Evolutionary conservation across 2,329 filamentous ascomycete genomes (phyloP).

Genomic region (Diplodia scrobiculata): DNA sequence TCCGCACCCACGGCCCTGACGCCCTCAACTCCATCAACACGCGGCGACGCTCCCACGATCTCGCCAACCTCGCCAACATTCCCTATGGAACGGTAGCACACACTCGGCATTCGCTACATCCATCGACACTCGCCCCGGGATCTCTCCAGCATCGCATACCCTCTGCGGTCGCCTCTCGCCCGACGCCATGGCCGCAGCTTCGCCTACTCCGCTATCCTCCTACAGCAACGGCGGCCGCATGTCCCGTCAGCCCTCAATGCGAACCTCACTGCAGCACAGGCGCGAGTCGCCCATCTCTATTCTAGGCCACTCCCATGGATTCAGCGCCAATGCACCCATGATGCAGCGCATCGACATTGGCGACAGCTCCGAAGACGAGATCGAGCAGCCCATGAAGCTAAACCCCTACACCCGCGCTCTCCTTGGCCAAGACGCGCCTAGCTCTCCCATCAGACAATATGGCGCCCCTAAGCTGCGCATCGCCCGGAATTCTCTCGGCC

Average conservation of each 20-base stretch:
- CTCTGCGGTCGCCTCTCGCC: conserved; percentile 16
- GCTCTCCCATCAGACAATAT: conserved; percentile 41
- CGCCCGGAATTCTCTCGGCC: conserved; percentile 41
- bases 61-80: conserved; percentile 36
- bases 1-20: conserved; percentile 33
- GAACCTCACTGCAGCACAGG: conserved; percentile 37
- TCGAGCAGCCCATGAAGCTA: conserved; percentile 81
- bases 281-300: conserved; percentile 53
- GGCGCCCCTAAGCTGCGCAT: conserved; percentile 42
- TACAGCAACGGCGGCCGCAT: conserved; percentile 42
- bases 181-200: conserved; percentile 44
- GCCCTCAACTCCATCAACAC: conserved; percentile 34
- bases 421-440: conserved; percentile 56
- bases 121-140: conserved; percentile 25
- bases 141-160: conserved; percentile 25
- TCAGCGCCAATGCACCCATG: conserved; percentile 50
- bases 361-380: conserved; percentile 94
- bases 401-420: conserved; percentile 89
- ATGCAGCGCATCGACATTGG: conserved; percentile 60
- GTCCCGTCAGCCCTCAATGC: conserved; percentile 40
- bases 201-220: conserved; percentile 46
- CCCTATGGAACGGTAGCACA: conserved; percentile 46
- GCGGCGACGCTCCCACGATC: conserved; percentile 40
- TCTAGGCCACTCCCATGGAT: conserved; percentile 50
- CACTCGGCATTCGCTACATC: conserved; percentile 45